phyloP scores from a whole-genome alignment of 306 rosid genomes.

The Macrotyloma uniflorum region DNA sequence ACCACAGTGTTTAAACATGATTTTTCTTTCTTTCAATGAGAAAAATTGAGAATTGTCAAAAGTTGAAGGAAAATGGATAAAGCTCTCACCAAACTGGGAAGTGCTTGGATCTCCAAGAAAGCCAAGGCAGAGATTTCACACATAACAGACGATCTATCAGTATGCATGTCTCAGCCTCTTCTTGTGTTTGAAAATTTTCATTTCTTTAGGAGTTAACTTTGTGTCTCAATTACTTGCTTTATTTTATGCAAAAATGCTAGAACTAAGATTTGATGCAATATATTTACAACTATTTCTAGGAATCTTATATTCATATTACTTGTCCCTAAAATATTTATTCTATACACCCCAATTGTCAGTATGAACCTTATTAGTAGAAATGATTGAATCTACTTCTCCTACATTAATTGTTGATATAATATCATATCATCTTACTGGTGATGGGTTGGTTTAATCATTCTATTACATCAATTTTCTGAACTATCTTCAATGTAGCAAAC shows the following conservation, averaged over 20 bases:
- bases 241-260: neutral
- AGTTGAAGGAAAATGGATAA: slow-evolving; percentile 43
- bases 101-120: slow-evolving; percentile 57
- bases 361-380: too few relatives aligned
- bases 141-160: slow-evolving; percentile 47
- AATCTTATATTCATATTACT: neutral
- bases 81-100: slow-evolving; percentile 44
- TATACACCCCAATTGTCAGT: too few relatives aligned
- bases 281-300: neutral
- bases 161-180: neutral
- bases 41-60: neutral
- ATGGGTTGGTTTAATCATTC: neutral
- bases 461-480: neutral
- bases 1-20: neutral
- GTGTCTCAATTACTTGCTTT: neutral
- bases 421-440: neutral
- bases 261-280: neutral
- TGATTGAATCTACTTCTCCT: slow-evolving; percentile 4
- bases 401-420: neutral
- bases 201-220: neutral
- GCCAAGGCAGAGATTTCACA: slow-evolving; percentile 54
- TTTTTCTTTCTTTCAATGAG: slow-evolving; percentile 18
- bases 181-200: neutral
- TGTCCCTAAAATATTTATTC: too few relatives aligned
- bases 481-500: too few relatives aligned